phyloP scores from a whole-genome alignment of 257 asterid species.

The Verbascum thapsus region DNA sequence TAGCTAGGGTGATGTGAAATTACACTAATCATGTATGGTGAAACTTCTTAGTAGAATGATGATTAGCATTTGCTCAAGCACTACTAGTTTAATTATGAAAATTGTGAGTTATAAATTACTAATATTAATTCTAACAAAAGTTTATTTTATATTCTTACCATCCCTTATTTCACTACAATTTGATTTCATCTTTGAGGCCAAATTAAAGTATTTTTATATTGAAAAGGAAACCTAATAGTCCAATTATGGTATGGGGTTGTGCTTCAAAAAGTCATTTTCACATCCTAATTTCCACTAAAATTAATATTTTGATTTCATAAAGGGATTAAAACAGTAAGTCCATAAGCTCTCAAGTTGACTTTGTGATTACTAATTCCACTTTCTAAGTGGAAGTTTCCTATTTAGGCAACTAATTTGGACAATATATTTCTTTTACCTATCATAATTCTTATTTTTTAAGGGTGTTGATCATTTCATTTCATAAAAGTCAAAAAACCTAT shows the following conservation, averaged over 20 bases:
- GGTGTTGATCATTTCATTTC: no score
- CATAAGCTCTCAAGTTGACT: conserved; percentile 44
- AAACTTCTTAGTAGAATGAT: no score
- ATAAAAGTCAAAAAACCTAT: no score
- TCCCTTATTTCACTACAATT: background rate
- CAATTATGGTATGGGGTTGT: conserved; percentile 16
- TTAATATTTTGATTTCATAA: conserved; percentile 23
- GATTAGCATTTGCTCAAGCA: no score
- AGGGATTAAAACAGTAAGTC: conserved; percentile 48
- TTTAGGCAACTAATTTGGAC: conserved; percentile 46
- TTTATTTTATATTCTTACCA: background rate
- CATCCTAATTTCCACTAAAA: conserved; percentile 27
- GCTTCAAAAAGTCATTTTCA: conserved; percentile 23
- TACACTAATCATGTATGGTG: no score
- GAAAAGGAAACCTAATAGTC: background rate
- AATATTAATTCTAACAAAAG: background rate
- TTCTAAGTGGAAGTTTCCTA: conserved; percentile 57
- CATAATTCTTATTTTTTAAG: conserved; percentile 15
- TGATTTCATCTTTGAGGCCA: background rate
- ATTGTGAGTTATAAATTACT: background rate
- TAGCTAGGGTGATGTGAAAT: no score
- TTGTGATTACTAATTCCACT: conserved; percentile 46
- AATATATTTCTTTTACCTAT: background rate
- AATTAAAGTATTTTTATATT: background rate
- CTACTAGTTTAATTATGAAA: no score